Evolutionary conservation across 148 eudicot genomes (phyloP), one percentile per base, ranked within the genome.

Genomic region (Mesembryanthemum crystallinum): DNA sequence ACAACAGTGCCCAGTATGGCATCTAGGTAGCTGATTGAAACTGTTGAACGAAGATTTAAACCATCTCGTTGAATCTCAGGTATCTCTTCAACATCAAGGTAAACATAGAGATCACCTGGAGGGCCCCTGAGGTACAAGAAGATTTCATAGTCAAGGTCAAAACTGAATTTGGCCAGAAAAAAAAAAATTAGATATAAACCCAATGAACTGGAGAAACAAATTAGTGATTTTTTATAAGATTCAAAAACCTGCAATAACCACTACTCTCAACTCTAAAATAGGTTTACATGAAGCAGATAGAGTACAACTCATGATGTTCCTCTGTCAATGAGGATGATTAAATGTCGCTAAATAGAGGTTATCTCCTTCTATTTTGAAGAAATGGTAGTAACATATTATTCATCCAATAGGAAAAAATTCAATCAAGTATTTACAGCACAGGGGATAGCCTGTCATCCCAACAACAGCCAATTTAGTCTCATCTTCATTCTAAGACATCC

Each of bases 21-120:
- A 83, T 95, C 97, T 71, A 91, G 78, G 83, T 95, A 95, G 80
- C 88, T 84, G 54, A 95, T 71, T 60, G 97, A 83, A 77, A 95
- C 68, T 67, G 91, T 78, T 75, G 99, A 95, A 51, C 51, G 63
- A 30, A 95, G 94, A 88, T 95, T 90, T 82, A 95, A 86, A 78
- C 99, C 99, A 79, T 95, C 99, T 83, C 99, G 86, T 86, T 90
- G 96, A 76, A 95, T 95, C 84, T 89, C 96, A 20, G 92, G 89
- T 57, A 92, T 92, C 81, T 95, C 99, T 79, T 86, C 83, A 79
- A 95, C 85, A 66, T 92, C 92, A 79, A 95, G 99, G 79, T 88
- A 90, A 52, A 95, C 99, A 83, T 74, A 95, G 72, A 95, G 99
- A 87, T 95, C 99, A 81, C 99, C 99, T 35, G 99, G 87, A 64